Conservation (phyloP, 768 basidiomycete genomes). For the Trametopsis cervina region DNA sequence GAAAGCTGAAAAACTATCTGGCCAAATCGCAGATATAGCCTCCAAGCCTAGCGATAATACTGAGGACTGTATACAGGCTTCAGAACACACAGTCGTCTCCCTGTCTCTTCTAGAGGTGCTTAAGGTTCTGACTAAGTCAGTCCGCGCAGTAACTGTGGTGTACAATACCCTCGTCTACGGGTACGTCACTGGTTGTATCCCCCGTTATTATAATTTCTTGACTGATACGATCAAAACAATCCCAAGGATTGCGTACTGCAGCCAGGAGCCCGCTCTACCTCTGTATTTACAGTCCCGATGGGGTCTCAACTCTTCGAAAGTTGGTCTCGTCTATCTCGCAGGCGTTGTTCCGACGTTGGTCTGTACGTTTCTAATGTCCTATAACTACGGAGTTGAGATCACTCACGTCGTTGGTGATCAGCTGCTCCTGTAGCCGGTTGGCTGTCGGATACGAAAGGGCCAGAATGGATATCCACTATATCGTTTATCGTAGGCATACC, state of each 20-base stretch:
- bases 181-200: constrained; percentile 18
- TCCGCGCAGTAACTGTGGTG: constrained; percentile 22
- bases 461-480: constrained; percentile 45
- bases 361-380: constrained; percentile 31
- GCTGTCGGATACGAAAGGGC: constrained; percentile 46
- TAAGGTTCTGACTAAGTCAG: constrained; percentile 18
- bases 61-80: too few relatives aligned
- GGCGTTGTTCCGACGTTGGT: constrained; percentile 57
- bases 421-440: constrained; percentile 57
- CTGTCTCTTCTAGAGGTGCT: constrained; percentile 19
- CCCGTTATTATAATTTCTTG: background rate
- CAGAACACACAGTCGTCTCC: too few relatives aligned
- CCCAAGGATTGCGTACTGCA: constrained; percentile 21
- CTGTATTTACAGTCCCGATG: constrained; percentile 28
- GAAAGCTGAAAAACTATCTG: too few relatives aligned
- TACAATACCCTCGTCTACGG: constrained; percentile 28
- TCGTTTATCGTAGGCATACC: constrained; percentile 49
- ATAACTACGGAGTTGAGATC: background rate
- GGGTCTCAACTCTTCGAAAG: constrained; percentile 28
- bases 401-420: constrained; percentile 18
- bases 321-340: constrained; percentile 65
- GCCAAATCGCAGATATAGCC: too few relatives aligned
- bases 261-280: constrained; percentile 29
- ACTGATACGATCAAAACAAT: background rate
- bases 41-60: background rate